Evolutionary conservation across 1,284 basidiomycete species (phyloP).

Genomic region (Tilletiaria anomala): DNA sequence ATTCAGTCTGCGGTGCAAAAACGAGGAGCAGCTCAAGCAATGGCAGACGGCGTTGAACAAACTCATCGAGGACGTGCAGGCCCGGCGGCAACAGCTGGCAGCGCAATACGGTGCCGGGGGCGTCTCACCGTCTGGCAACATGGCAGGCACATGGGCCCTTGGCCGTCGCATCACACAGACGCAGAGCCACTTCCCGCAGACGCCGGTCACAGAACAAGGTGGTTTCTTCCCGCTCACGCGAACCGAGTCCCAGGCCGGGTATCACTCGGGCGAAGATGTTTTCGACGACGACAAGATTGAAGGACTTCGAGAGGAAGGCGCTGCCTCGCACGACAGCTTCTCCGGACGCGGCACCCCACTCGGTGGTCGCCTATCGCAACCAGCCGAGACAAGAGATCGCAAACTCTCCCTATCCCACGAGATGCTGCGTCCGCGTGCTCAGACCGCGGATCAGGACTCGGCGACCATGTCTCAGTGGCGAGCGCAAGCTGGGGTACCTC

Average conservation of each 20-base stretch:
- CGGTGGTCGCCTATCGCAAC: too few species aligned
- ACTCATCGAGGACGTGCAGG: constrained; percentile 52
- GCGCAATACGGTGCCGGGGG: too few species aligned
- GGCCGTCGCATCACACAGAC: constrained; percentile 18
- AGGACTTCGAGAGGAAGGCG: background rate
- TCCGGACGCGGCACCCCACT: too few species aligned
- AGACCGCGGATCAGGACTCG: constrained; percentile 29
- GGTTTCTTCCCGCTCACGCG: constrained; percentile 16
- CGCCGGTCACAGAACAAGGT: constrained; percentile 17
- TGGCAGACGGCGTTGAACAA: constrained; percentile 83
- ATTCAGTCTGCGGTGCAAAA: constrained; percentile 81
- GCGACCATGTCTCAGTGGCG: constrained; percentile 27
- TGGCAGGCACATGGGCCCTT: constrained; percentile 20
- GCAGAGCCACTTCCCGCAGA: constrained; percentile 24
- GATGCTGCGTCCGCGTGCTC: constrained; percentile 12
- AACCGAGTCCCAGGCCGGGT: constrained; percentile 15
- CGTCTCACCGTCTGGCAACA: constrained; percentile 17
- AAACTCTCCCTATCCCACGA: constrained; percentile 12
- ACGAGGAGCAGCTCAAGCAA: constrained; percentile 78
- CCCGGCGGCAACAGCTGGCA: constrained; percentile 9
- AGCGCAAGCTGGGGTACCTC: too few species aligned
- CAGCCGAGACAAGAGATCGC: constrained; percentile 18
- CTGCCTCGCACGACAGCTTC: constrained; percentile 4
- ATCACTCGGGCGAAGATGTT: constrained; percentile 13
- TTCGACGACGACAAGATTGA: constrained; percentile 10